A percentile compares a stretch with the other conserved stretches of the same genome.
phyloP scores from a whole-genome alignment of 352 stramenopile species.

The Globisporangium lucens region DNA sequence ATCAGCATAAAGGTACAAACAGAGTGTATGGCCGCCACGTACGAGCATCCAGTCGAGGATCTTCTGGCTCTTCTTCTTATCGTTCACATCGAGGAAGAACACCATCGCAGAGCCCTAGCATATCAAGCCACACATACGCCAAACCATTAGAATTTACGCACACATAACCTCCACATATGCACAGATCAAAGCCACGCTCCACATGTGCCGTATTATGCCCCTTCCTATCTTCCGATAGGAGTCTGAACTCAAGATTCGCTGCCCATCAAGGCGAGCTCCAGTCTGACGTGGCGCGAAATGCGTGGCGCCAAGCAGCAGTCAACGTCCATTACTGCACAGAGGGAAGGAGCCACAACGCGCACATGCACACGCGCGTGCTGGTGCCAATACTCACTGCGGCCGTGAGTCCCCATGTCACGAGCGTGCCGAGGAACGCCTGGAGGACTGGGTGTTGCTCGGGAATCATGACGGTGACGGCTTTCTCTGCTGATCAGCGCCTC shows the following conservation, averaged over 20 bases:
- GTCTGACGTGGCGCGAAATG: background rate
- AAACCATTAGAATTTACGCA: background rate
- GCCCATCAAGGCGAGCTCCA: background rate
- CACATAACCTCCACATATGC: background rate
- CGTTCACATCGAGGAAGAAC: slow-evolving; percentile 77
- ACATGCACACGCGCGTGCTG: background rate
- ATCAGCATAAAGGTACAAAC: background rate
- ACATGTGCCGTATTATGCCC: background rate
- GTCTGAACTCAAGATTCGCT: slow-evolving; percentile 3
- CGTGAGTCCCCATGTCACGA: slow-evolving; percentile 84
- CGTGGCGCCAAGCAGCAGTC: background rate
- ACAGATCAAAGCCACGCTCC: background rate
- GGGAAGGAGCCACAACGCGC: background rate
- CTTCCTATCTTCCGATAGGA: background rate
- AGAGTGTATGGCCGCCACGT: background rate
- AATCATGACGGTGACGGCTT: slow-evolving; percentile 45
- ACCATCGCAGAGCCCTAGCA: slow-evolving; percentile 67
- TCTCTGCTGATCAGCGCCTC: no score
- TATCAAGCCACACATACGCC: background rate
- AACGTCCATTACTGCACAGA: background rate
- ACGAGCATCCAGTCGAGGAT: slow-evolving; percentile 83
- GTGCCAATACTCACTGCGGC: slow-evolving; percentile 39
- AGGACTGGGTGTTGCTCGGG: slow-evolving; percentile 66
- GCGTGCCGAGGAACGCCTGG: slow-evolving; percentile 78
- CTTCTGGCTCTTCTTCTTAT: slow-evolving; percentile 72